These are phyloP conservation scores for Eruca vesicaria DNA, from an alignment of 441 rosid genomes.

Conservation along the genomic window DNA sequence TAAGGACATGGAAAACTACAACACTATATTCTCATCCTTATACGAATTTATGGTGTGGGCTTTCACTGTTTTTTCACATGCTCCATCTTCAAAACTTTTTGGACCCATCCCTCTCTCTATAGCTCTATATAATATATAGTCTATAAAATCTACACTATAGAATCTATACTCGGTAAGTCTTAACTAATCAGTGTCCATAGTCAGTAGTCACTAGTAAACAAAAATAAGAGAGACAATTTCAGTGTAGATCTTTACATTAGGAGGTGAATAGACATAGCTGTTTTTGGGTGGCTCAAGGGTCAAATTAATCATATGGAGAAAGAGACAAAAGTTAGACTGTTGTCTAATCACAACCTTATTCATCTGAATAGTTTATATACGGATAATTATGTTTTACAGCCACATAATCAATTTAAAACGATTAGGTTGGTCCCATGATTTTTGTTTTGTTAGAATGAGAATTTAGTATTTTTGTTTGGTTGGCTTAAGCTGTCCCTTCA, in stretches of 20 bases:
- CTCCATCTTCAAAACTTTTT: slow-evolving; percentile 29
- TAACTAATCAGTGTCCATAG: slow-evolving; percentile 24
- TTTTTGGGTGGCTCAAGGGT: slow-evolving; percentile 37
- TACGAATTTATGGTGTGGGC: slow-evolving; percentile 34
- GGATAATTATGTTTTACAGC: slow-evolving; percentile 9
- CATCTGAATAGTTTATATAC: slow-evolving; percentile 24
- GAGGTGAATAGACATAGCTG: slow-evolving; percentile 27
- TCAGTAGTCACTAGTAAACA: slow-evolving; percentile 2
- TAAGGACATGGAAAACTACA: slow-evolving; percentile 36
- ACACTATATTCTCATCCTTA: slow-evolving; percentile 26
- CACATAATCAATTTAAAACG: slow-evolving; percentile 21
- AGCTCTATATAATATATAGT: neutral
- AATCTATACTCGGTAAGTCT: neutral
- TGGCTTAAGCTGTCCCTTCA: slow-evolving; percentile 34
- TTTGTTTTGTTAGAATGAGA: slow-evolving; percentile 25
- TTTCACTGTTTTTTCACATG: slow-evolving; percentile 34
- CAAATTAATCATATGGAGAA: slow-evolving; percentile 28
- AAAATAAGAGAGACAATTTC: neutral
- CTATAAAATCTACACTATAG: too few species aligned
- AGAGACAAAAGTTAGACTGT: slow-evolving; percentile 29
- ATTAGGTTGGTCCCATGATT: slow-evolving; percentile 36
- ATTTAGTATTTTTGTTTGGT: slow-evolving; percentile 18
- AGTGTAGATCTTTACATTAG: slow-evolving; percentile 18
- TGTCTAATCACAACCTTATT: slow-evolving; percentile 26
- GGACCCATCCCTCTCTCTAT: slow-evolving; percentile 20